phyloP scores from a whole-genome alignment of 148 eudicot genomes.

The Camellia japonica region DNA sequence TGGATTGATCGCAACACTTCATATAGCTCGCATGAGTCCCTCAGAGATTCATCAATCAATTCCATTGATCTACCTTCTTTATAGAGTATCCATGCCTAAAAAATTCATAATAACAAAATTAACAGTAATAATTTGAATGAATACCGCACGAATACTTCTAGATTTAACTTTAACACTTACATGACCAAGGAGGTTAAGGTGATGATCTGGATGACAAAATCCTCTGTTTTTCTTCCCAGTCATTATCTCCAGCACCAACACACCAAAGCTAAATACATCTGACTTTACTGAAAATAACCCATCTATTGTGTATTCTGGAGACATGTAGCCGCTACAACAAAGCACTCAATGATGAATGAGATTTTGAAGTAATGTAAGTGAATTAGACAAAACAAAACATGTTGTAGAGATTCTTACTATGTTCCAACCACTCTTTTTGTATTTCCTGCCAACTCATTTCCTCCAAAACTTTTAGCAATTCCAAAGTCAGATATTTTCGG shows the following conservation, averaged over 20 bases:
- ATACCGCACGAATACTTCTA: no score
- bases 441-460: conserved; percentile 2
- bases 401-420: neutral
- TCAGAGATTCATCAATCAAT: conserved; percentile 4
- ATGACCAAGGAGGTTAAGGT: conserved; percentile 25
- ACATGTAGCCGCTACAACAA: conserved; percentile 26
- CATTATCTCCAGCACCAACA: conserved; percentile 21
- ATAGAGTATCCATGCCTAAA: conserved; percentile 27
- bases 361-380: neutral
- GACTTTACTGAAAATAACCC: conserved; percentile 25
- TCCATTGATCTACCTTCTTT: conserved; percentile 15
- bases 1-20: conserved; percentile 22
- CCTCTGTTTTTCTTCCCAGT: conserved; percentile 22
- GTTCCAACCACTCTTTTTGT: conserved; percentile 19
- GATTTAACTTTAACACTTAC: conserved; percentile 6
- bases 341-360: neutral
- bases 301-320: conserved; percentile 23
- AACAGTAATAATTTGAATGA: neutral
- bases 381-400: neutral
- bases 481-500: conserved; percentile 29
- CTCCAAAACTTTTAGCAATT: conserved; percentile 16
- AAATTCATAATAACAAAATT: neutral
- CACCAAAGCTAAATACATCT: conserved; percentile 32
- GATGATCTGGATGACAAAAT: conserved; percentile 11
- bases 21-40: neutral